Conservation (phyloP, 441 rosid genomes). For the Erodium moschatum region DNA sequence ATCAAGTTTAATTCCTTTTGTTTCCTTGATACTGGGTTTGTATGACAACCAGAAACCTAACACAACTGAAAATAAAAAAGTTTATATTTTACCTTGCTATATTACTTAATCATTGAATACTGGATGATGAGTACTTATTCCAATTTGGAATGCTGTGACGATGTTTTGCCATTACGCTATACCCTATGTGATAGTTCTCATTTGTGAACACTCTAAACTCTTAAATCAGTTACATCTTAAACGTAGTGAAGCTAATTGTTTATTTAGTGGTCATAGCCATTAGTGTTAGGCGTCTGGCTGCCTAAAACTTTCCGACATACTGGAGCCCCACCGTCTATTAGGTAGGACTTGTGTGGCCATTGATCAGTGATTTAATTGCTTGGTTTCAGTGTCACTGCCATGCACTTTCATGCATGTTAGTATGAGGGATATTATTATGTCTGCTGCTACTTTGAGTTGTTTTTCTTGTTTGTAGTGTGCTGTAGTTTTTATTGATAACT, state of each 20-base stretch:
- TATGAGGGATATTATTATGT: conserved; percentile 8
- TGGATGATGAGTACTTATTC: neutral
- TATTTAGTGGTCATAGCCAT: neutral
- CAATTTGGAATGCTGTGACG: neutral
- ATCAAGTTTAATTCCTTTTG: neutral
- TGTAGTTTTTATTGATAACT: conserved; percentile 8
- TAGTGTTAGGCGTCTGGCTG: neutral
- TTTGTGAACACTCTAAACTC: neutral
- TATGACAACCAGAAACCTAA: neutral
- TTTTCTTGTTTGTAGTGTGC: neutral
- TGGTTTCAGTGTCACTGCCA: neutral
- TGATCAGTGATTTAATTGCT: neutral
- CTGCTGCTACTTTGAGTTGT: neutral
- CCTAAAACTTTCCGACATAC: neutral
- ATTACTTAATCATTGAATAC: neutral
- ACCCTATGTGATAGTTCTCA: neutral
- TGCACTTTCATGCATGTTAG: neutral
- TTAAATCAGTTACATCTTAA: neutral
- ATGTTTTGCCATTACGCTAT: neutral
- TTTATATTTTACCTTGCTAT: neutral
- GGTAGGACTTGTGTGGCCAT: neutral
- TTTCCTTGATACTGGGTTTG: neutral
- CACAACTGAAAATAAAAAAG: neutral
- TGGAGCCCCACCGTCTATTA: neutral
- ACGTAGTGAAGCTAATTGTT: neutral